Percentiles rank a stretch among this genome's conserved stretches.
These are phyloP conservation scores for Jamesozyma gamospora DNA, from an alignment of 805 yeast species.

Conservation along the genomic window DNA sequence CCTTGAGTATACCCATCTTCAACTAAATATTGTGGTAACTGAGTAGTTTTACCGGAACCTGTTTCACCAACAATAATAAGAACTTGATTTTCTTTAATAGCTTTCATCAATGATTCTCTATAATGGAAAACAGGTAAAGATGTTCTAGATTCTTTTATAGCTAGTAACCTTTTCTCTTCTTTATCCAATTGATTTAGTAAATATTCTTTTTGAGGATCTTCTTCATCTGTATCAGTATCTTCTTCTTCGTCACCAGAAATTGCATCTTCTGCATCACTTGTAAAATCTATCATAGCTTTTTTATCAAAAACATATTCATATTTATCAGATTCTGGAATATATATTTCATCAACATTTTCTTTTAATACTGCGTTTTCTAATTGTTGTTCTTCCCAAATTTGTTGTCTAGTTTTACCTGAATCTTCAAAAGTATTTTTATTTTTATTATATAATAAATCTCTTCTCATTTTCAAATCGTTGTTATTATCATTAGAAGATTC, in stretches of 20 bases:
- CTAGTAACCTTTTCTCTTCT: constrained; percentile 21
- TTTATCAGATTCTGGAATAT: constrained; percentile 27
- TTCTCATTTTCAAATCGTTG: constrained; percentile 7
- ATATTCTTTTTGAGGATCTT: constrained; percentile 19
- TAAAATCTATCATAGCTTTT: constrained; percentile 49
- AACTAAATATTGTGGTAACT: constrained; percentile 74
- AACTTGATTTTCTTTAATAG: constrained; percentile 54
- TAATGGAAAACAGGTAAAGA: constrained; percentile 68
- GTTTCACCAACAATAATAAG: constrained; percentile 77
- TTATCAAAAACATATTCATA: constrained; percentile 74
- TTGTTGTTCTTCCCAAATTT: constrained; percentile 29
- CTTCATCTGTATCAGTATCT: constrained; percentile 16
- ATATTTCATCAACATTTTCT: constrained; percentile 19
- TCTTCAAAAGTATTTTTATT: background rate
- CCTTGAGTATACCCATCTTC: constrained; percentile 67
- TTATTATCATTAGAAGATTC: constrained; percentile 20
- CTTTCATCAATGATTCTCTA: constrained; percentile 48
- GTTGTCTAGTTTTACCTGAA: constrained; percentile 24
- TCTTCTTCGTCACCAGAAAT: constrained; percentile 26
- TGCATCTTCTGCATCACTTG: constrained; percentile 32
- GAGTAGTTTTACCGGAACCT: constrained; percentile 94
- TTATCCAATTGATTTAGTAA: constrained; percentile 12
- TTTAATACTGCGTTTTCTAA: constrained; percentile 19
- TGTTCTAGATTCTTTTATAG: constrained; percentile 43
- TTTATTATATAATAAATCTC: background rate